A percentile compares a stretch with the other conserved stretches of the same genome.
These are phyloP conservation scores for Clausena lansium DNA, from an alignment of 345 rosid genomes.

Conservation along the genomic window DNA sequence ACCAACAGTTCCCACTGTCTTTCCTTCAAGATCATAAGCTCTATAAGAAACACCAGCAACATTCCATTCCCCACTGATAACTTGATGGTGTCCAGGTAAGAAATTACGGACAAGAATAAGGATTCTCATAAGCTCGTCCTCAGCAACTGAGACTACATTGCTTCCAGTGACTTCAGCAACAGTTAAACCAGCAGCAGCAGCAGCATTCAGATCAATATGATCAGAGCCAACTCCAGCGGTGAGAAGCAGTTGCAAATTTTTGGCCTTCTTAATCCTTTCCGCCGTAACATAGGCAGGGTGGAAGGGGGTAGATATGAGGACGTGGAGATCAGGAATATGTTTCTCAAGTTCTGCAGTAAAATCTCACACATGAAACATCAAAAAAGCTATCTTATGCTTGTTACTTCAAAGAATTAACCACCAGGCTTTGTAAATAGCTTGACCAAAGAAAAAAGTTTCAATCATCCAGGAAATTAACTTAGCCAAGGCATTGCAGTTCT, in stretches of 20 bases:
- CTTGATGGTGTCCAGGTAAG: constrained; percentile 84
- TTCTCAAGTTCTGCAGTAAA: constrained; percentile 66
- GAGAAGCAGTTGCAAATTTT: constrained; percentile 82
- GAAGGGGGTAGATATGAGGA: constrained; percentile 85
- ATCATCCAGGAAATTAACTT: not conserved
- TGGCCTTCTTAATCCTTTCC: constrained; percentile 89
- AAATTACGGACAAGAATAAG: constrained; percentile 85
- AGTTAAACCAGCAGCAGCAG: constrained; percentile 84
- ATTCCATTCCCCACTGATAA: constrained; percentile 86
- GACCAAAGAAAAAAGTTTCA: not conserved
- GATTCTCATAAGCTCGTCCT: constrained; percentile 95
- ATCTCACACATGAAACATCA: not conserved
- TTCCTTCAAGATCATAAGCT: constrained; percentile 95
- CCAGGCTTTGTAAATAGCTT: not conserved
- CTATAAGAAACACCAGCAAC: constrained; percentile 81
- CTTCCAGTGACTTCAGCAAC: constrained; percentile 96
- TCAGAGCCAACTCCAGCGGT: constrained; percentile 97
- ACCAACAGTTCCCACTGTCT: constrained; percentile 91
- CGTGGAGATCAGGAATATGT: constrained; percentile 83
- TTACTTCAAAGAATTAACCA: not conserved
- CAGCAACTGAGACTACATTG: constrained; percentile 90
- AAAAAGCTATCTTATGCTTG: not conserved
- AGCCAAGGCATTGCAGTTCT: not conserved
- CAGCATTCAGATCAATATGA: constrained; percentile 84
- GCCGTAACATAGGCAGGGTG: constrained; percentile 93